Base-by-base conservation (phyloP, 106 monocot species). In the Dendrobium catenatum region DNA sequence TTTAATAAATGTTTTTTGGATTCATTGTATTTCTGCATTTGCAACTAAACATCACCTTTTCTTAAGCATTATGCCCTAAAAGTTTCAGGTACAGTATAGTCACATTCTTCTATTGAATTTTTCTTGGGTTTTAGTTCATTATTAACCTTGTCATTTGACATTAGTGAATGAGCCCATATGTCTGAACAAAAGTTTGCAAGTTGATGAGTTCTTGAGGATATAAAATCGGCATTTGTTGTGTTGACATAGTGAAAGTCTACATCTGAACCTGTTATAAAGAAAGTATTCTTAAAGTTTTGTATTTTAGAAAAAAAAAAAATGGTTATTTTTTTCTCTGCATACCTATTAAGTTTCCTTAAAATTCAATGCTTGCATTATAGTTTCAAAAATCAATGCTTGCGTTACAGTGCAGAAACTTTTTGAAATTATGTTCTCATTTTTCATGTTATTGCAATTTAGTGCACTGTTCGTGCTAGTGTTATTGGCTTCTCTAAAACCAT, bases 381-480 rank as follows among this genome's bases (percentile, higher is more conserved):
- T 37, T 37, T 37, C 37, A 37, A 44, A 43, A 29, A 74, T 74
- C 42, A 74, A 42, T 74, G 74, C 20, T 74, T 74, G 74, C 9
- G 44, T 74, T 74, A 74, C 51, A 43, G 5, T 37, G 20, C 19
- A 42, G 18, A 42, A 74, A 42, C 20, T 6, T 44, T 13, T 76
- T 48, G 11, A 20, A 49, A 16, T 49, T 48, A 58, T 81, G 49
- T 58, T 72, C 54, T 13, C 49, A 48, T 47, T 58, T 20, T 42
- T 68, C 79, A 56, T 77, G 9, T 54, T 31, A 46, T 83, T 3
- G 16, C 13, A 51, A 79, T 85, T 27, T 81, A 99, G 98, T 99
- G 98, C 81, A 93, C 78, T 75, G 77, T 99, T 68, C 93, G 91
- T 85, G 94, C 91, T 79, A 85, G 88, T 78, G 89, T 93, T 37